Conservation (phyloP, 176 grass and related monocot species). For the Lolium perenne region DNA sequence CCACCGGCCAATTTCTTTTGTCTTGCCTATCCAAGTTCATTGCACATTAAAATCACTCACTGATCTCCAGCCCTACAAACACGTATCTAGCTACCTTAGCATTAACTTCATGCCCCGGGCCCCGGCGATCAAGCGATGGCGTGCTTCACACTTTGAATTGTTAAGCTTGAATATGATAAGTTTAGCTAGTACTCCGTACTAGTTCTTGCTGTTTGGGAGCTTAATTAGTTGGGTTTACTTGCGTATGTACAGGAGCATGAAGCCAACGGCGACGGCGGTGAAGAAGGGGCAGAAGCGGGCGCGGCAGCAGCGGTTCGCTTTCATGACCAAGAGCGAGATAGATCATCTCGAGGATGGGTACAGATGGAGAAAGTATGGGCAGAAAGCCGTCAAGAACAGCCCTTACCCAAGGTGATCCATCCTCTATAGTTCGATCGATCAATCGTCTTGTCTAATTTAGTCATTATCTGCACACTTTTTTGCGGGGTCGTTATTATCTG, state of each 20-base stretch:
- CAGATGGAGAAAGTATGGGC: slow-evolving; percentile 92
- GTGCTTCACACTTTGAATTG: neutral
- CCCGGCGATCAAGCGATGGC: neutral
- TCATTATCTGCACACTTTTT: neutral
- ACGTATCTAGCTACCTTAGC: neutral
- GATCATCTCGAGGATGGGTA: slow-evolving; percentile 93
- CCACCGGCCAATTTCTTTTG: slow-evolving; percentile 52
- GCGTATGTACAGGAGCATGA: neutral
- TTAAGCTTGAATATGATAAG: too few species aligned
- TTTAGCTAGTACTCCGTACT: too few species aligned
- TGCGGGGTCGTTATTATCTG: neutral
- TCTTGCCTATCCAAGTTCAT: slow-evolving; percentile 42
- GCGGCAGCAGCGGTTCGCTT: slow-evolving; percentile 77
- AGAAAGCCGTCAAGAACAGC: slow-evolving; percentile 95
- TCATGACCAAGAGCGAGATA: slow-evolving; percentile 90
- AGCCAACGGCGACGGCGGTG: neutral
- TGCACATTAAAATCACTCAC: slow-evolving; percentile 36
- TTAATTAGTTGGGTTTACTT: neutral
- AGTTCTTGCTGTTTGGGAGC: neutral
- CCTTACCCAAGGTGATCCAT: slow-evolving; percentile 78
- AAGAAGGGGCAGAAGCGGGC: slow-evolving; percentile 75
- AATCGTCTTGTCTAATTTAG: neutral
- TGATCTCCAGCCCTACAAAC: slow-evolving; percentile 29
- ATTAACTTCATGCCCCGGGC: slow-evolving; percentile 15
- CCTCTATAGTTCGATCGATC: neutral